Base-by-base conservation (phyloP, 148 eudicot genomes). In the Diospyros kaki region DNA sequence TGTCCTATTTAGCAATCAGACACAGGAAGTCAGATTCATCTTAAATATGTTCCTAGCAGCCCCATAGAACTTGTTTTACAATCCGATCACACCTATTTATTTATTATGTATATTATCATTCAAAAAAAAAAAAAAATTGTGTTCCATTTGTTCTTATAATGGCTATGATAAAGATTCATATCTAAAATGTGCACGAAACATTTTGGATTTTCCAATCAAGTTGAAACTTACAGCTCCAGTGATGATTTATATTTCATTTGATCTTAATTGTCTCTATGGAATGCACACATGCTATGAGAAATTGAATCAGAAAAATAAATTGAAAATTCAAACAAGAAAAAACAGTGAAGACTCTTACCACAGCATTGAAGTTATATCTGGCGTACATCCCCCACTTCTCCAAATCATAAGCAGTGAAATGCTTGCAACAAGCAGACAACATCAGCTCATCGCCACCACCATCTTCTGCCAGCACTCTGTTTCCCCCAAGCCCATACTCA, bases 401-500 rank as follows among this genome's bases (percentile, higher is more conserved):
- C 83, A 95, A 74, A 86, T 95, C 99, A 86, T 95, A 95, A 81
- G 99, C 96, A 79, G 86, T 87, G 71, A 81, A 89, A 88, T 95
- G 99, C 87, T 95, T 95, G 76, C 99, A 95, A 81, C 99, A 95
- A 83, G 99, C 99, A 45, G 99, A 95, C 53, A 95, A 66, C 96
- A 87, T 89, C 83, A 94, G 75, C 80, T 73, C 81, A 56, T 75
- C 83, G 28, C 76, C 80, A 55, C 65, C 86, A 74, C 58, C 86
- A 51, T 43, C 71, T n/a, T 53, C 82, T 18, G 58, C 63, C 83
- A 89, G 70, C 56, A 80, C 71, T 78, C 84, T 83, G 77, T 80
- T 81, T 71, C 48, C 65, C 17, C 75, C 79, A 72, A 15, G 53
- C 12, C 38, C 71, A 61, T 48, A 8, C 5, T 68, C 15, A 52